Evolutionary conservation across 2,329 filamentous ascomycete genomes (phyloP).

Genomic region (Pyrenophora teres): DNA sequence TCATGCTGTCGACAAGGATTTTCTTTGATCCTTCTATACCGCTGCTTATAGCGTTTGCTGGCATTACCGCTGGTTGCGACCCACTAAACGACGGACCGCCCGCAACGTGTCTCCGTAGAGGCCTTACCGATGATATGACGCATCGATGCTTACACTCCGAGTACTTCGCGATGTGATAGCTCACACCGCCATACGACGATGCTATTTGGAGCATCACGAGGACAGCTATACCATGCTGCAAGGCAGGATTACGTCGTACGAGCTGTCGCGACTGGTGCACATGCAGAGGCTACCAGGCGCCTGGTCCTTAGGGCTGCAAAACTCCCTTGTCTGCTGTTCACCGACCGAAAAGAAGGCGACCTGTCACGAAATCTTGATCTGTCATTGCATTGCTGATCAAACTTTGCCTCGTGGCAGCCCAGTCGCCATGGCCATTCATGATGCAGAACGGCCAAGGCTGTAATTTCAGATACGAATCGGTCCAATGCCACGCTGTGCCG

Average conservation of each 20-base stretch:
- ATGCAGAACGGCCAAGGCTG: constrained; percentile 6
- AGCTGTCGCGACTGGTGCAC: constrained; percentile 10
- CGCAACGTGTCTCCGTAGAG: constrained; percentile 23
- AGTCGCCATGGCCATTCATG: constrained; percentile 19
- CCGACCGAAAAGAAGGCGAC: constrained; percentile 11
- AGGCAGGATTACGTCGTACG: constrained; percentile 7
- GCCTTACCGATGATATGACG: constrained; percentile 14
- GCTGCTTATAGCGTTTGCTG: constrained; percentile 13
- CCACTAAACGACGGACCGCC: constrained; percentile 19
- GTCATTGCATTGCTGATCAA: constrained; percentile 16
- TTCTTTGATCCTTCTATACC: constrained; percentile 2
- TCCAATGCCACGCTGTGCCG: constrained; percentile 16
- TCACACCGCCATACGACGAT: constrained; percentile 20
- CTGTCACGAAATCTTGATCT: constrained; percentile 6
- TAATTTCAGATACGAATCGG: constrained; percentile 16
- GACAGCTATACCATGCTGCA: constrained; percentile 1
- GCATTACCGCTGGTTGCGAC: constrained; percentile 13
- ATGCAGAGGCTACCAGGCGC: constrained; percentile 14
- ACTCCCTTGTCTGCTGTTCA: constrained; percentile 18
- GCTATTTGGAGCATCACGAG: constrained; percentile 12
- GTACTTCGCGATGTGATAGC: constrained; percentile 4
- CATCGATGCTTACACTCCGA: constrained; percentile 11
- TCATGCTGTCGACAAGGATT: neutral
- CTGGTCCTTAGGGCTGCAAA: constrained; percentile 16
- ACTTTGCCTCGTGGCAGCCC: constrained; percentile 18